These are phyloP conservation scores for Crithidia fasciculata DNA, from an alignment of 208 protist genomes.

Conservation along the genomic window DNA sequence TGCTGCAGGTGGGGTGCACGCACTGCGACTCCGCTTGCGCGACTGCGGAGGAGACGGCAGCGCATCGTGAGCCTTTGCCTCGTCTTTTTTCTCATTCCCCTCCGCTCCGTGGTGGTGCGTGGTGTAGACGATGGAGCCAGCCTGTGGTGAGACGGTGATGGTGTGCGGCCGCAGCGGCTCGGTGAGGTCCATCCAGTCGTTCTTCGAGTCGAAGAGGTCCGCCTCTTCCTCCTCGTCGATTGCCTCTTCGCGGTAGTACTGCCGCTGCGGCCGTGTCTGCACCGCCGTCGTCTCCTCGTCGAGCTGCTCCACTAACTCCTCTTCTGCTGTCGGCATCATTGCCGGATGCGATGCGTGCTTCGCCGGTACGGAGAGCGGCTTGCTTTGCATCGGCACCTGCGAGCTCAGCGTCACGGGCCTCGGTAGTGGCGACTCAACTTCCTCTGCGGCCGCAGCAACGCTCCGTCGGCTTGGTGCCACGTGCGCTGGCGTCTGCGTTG, in stretches of 20 bases:
- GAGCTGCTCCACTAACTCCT: neutral
- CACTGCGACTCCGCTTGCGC: slow-evolving; percentile 25
- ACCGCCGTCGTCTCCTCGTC: neutral
- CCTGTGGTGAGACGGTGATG: slow-evolving; percentile 33
- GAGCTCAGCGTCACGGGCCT: slow-evolving; percentile 72
- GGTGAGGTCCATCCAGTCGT: slow-evolving; percentile 44
- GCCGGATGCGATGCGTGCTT: neutral
- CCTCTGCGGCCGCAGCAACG: neutral
- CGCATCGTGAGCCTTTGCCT: neutral
- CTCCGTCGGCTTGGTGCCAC: neutral
- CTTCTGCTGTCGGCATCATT: neutral
- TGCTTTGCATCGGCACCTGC: slow-evolving; percentile 33
- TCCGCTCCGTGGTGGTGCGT: neutral
- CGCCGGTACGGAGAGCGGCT: neutral
- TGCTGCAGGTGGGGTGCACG: slow-evolving; percentile 1
- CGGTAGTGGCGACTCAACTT: slow-evolving; percentile 46
- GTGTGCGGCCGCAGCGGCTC: slow-evolving; percentile 33
- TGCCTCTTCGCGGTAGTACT: neutral
- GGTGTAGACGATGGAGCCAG: slow-evolving; percentile 24
- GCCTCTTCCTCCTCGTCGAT: slow-evolving; percentile 8
- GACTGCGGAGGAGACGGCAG: neutral
- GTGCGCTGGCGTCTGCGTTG: neutral
- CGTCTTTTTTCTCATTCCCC: neutral
- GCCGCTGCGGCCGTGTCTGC: neutral
- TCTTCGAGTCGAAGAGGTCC: slow-evolving; percentile 25